Conservation (phyloP, 257 asterid genomes). For the Dorcoceras hygrometricum region DNA sequence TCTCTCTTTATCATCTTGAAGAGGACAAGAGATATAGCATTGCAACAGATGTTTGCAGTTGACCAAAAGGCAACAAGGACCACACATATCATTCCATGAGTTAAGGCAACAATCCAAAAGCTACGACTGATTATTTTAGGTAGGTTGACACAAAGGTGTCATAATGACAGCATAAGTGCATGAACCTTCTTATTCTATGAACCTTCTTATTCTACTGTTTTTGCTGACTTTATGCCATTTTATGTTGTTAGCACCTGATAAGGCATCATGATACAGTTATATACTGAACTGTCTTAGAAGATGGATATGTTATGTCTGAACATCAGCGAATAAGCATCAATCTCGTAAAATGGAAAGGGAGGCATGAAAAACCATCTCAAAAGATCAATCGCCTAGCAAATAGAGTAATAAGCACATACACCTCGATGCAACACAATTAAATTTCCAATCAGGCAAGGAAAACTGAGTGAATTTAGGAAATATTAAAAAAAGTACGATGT, state of each 20-base stretch:
- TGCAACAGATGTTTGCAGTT: neutral
- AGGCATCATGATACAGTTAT: no score
- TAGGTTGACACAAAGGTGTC: no score
- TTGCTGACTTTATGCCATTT: no score
- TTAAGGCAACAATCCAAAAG: neutral
- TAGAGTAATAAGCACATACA: neutral
- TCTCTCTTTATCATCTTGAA: conserved; percentile 17
- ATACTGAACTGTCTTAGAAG: no score
- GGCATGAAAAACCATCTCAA: neutral
- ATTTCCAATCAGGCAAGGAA: neutral
- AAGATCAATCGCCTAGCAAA: neutral
- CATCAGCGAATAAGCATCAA: neutral
- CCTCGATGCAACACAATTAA: neutral
- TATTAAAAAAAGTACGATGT: no score
- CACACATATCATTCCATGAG: neutral
- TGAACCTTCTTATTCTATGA: no score
- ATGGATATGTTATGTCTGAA: no score
- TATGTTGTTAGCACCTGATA: no score
- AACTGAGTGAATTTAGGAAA: neutral
- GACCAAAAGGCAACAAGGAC: neutral
- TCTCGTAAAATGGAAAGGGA: neutral
- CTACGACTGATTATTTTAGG: neutral
- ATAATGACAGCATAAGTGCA: no score
- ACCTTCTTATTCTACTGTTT: no score
- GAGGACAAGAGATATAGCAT: conserved; percentile 2